These are phyloP conservation scores for Talaromyces piceae DNA, from an alignment of 2,329 filamentous ascomycete genomes.

Conservation along the genomic window DNA sequence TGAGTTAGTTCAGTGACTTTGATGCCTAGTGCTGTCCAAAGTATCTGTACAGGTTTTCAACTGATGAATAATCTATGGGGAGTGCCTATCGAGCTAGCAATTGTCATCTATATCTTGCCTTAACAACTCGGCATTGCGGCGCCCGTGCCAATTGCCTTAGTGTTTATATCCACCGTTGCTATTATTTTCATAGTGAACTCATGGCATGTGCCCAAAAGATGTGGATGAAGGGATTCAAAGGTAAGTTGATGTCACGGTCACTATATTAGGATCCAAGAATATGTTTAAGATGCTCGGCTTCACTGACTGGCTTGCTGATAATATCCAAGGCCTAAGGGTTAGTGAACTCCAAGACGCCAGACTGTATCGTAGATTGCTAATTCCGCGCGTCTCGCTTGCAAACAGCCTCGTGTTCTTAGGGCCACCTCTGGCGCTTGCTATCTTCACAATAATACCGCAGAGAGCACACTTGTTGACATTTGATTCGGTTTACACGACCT, in stretches of 20 bases:
- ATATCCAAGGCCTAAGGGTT: conserved; percentile 32
- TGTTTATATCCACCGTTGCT: conserved; percentile 20
- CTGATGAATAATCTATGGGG: conserved; percentile 41
- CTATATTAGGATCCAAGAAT: conserved; percentile 45
- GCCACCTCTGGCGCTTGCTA: conserved; percentile 21
- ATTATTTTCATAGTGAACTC: conserved; percentile 6
- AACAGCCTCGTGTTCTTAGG: conserved; percentile 25
- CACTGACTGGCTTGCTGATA: conserved; percentile 31
- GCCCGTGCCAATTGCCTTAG: conserved; percentile 31
- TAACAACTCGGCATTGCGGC: conserved; percentile 37
- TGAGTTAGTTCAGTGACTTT: conserved; percentile 33
- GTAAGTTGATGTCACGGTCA: conserved; percentile 29
- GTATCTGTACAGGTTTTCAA: conserved; percentile 34
- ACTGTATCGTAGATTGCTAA: conserved; percentile 32
- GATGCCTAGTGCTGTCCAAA: conserved; percentile 41
- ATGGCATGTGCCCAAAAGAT: conserved; percentile 6
- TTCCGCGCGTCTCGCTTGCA: conserved; percentile 33
- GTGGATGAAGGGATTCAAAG: conserved; percentile 11
- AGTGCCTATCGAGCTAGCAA: conserved; percentile 35
- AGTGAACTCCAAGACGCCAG: conserved; percentile 37
- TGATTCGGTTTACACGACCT: conserved; percentile 18
- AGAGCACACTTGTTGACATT: conserved; percentile 20
- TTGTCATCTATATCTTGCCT: conserved; percentile 39
- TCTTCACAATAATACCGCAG: conserved; percentile 13
- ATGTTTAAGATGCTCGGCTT: conserved; percentile 47